Percentiles rank a stretch among this genome's conserved stretches.
Evolutionary conservation across 1,139 yeast genomes (phyloP).

Genomic region (Yueomyces sp.): DNA sequence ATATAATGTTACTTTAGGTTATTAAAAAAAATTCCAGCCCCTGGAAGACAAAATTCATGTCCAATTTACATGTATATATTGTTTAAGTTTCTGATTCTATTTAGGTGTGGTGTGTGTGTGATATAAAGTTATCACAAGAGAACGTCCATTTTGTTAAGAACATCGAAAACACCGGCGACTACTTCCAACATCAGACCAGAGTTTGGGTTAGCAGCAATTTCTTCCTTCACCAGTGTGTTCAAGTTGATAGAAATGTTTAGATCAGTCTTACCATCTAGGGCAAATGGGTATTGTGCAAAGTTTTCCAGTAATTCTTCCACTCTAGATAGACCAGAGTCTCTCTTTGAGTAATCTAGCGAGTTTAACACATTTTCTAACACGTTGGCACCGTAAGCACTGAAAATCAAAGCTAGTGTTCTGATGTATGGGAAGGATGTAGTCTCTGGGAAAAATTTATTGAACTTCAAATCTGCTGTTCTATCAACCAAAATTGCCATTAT

Average conservation of each 20-base stretch:
- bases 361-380: conserved; percentile 85
- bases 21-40: too few species aligned
- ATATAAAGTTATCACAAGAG: conserved; percentile 15
- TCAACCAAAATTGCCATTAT: conserved; percentile 57
- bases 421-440: conserved; percentile 57
- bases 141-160: conserved; percentile 37
- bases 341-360: conserved; percentile 69
- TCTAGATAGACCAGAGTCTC: conserved; percentile 86
- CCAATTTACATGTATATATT: too few species aligned
- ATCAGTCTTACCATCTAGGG: conserved; percentile 38
- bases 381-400: conserved; percentile 91
- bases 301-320: conserved; percentile 83
- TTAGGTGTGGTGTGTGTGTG: too few species aligned
- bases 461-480: conserved; percentile 42
- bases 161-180: conserved; percentile 69
- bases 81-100: too few species aligned
- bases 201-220: conserved; percentile 42
- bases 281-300: conserved; percentile 81
- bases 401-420: conserved; percentile 70
- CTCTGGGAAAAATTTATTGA: conserved; percentile 52
- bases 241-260: conserved; percentile 71
- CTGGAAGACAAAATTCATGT: too few species aligned
- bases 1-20: too few species aligned
- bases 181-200: conserved; percentile 72
- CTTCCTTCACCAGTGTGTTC: conserved; percentile 52